Evolutionary conservation across 768 basidiomycete species (phyloP), one percentile per base, ranked within the genome.

Genomic region (Collybia mongolica): DNA sequence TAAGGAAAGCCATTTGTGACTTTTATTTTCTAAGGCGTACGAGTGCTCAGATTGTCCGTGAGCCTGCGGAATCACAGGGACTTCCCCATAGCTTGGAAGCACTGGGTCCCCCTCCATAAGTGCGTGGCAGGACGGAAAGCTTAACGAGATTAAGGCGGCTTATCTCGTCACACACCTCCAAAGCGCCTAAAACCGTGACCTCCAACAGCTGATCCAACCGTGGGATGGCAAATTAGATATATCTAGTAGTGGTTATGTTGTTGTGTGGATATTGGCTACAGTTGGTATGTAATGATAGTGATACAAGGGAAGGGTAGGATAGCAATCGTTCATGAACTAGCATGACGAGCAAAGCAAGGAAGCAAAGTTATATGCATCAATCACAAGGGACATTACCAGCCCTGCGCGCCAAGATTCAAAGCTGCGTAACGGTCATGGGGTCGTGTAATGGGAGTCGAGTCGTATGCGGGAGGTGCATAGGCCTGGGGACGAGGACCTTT

Each of bases 401-500:
- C 53, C 11, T 32, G 32, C 14, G 32, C 20, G 24, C 51, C 56
- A 39, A 53, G 52, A 4, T 50, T 60, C 32, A 55, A 41, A 26
- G 59, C 60, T 22, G 60, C 61, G 49, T 65, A 63, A 19, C 65
- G 65, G 22, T 71, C 60, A 40, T 58, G 56, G 43, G 60, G 60
- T 65, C 60, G 64, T 60, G 65, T 14, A 12, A 12, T 3, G 7
- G 36, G 52, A 53, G 58, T 46, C 18, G 65, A 53, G 41, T 75
- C 71, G 54, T 81, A 81, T 48, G 70, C 71, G 44, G 79, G 79
- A 36, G 80, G 80, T 8, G 79, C 68, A 58, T 79, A 80, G 15
- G 73, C 72, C 19, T 69, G 66, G 19, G 76, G 72, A 20, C 76
- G 73, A 15, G 77, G 75, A 18, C 79, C 80, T 62, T 71, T 73